Conservation (phyloP, 768 basidiomycete species). For the Xerocomus brunneocitrinus region DNA sequence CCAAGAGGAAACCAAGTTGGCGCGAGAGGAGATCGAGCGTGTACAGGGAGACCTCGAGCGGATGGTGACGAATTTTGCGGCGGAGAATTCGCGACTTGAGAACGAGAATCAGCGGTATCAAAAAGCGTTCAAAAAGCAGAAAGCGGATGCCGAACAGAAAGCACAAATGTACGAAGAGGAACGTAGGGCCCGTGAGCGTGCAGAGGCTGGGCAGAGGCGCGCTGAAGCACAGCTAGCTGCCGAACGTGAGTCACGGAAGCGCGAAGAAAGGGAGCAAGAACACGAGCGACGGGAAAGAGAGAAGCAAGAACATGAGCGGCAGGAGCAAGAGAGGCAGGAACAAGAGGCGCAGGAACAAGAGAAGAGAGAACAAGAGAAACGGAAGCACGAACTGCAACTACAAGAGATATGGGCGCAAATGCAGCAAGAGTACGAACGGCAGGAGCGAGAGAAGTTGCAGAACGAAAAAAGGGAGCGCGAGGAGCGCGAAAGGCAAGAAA, state of each 20-base stretch:
- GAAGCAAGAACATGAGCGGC: not conserved
- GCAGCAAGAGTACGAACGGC: not conserved
- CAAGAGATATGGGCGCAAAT: too few relatives aligned
- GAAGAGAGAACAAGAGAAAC: too few relatives aligned
- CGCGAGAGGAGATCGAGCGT: slow-evolving; percentile 39
- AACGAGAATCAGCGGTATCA: slow-evolving; percentile 23
- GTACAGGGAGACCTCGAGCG: slow-evolving; percentile 38
- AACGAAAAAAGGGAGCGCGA: not conserved
- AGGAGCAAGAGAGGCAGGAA: not conserved
- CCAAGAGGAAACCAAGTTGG: slow-evolving; percentile 37
- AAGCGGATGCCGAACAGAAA: slow-evolving; percentile 15
- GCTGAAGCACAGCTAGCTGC: slow-evolving; percentile 19
- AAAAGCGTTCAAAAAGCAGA: slow-evolving; percentile 17
- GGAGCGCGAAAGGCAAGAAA: not conserved
- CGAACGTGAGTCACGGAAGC: slow-evolving; percentile 8
- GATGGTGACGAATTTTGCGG: slow-evolving; percentile 34
- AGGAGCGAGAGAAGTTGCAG: not conserved
- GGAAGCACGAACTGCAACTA: too few relatives aligned
- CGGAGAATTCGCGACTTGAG: slow-evolving; percentile 32
- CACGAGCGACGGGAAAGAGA: not conserved
- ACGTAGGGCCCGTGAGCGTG: slow-evolving; percentile 21
- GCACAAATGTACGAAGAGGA: slow-evolving; percentile 22
- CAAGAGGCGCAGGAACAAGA: not conserved
- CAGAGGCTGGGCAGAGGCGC: slow-evolving; percentile 16
- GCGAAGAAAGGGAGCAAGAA: slow-evolving; percentile 2